These are phyloP conservation scores for Emmonsiellopsis sp. DNA, from an alignment of 2,329 filamentous ascomycete genomes.

Conservation along the genomic window DNA sequence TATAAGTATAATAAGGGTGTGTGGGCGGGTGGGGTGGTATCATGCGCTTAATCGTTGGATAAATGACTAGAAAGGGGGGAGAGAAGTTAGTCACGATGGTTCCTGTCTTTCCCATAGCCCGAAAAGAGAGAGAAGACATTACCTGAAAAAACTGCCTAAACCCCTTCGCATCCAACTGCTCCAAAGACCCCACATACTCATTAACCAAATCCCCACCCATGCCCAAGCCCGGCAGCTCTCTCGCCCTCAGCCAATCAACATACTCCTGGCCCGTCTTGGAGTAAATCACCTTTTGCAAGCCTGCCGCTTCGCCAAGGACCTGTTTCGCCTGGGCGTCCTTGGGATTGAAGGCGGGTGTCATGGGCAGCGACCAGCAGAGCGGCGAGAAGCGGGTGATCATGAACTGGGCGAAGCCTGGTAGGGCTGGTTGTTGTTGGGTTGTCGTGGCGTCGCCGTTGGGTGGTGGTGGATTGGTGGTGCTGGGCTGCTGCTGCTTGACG, in stretches of 20 bases:
- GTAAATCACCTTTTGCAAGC: slow-evolving; percentile 81
- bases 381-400: slow-evolving; percentile 83
- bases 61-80: slow-evolving; percentile 23
- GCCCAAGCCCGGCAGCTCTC: slow-evolving; percentile 38
- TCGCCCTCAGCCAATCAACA: slow-evolving; percentile 41
- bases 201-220: slow-evolving; percentile 38
- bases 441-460: slow-evolving; percentile 31
- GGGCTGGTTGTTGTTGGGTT: slow-evolving; percentile 33
- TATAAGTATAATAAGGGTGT: too few species aligned
- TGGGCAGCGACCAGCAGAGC: slow-evolving; percentile 80
- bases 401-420: slow-evolving; percentile 87
- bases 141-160: slow-evolving; percentile 42
- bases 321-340: slow-evolving; percentile 82
- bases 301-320: slow-evolving; percentile 79
- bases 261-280: slow-evolving; percentile 80
- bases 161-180: slow-evolving; percentile 33
- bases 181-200: slow-evolving; percentile 38
- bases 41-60: slow-evolving; percentile 37
- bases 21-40: slow-evolving; percentile 11
- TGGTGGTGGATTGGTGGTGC: slow-evolving; percentile 28
- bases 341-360: slow-evolving; percentile 67
- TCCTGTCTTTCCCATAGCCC: too few species aligned
- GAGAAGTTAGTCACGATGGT: background rate
- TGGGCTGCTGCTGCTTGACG: slow-evolving; percentile 10
- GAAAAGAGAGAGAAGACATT: slow-evolving; percentile 10